Evolutionary conservation across 169 alveolate species (phyloP), one percentile per base, ranked within the genome.

Genomic region (Plasmodium fragile): DNA sequence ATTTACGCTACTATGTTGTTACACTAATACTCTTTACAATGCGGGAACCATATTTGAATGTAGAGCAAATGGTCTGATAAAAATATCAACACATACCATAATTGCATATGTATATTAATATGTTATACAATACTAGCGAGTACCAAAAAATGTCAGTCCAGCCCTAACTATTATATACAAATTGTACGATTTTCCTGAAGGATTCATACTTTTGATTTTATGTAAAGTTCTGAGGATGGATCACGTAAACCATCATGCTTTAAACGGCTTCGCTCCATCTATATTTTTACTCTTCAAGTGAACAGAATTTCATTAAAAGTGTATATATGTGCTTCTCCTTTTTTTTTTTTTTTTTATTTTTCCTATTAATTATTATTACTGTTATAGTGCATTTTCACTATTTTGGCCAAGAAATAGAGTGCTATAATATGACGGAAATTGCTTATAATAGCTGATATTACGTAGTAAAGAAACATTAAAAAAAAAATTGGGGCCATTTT

Each of bases 381-480:
- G 25, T 81, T 65, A 30, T 81, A 55, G 43, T 81, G 80, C 79
- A 81, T 6, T 32, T 55, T 81, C 43, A 55, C 52, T 53, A 81
- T 55, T 32, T 53, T 81, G 25, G 91, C 91, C 43, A 81, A 13
- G 41, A 81, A 53, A 55, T 81, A 81, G 4, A 81, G 80, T 4
- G 91, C 91, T 81, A 81, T 49, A 53, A 81, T 30, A 81, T 81
- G 78, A 30, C 91, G 91, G 28, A 81, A 53, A 65, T 55, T 81
- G 43, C 91, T 36, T 18, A 81, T 65, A n/a, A 55, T 30, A 53
- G 78, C 78, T 30, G 80, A 32, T 30, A 81, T 81, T 81, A 65
- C 78, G 25, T 65, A 81, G 43, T 81, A 81, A 53, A 81, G 80
- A 52, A 81, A 49, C 75, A 65, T 41, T 81, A 81, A n/a, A 81